Base-by-base conservation (phyloP, 306 rosid genomes). In the Pterocarpus santalinus region DNA sequence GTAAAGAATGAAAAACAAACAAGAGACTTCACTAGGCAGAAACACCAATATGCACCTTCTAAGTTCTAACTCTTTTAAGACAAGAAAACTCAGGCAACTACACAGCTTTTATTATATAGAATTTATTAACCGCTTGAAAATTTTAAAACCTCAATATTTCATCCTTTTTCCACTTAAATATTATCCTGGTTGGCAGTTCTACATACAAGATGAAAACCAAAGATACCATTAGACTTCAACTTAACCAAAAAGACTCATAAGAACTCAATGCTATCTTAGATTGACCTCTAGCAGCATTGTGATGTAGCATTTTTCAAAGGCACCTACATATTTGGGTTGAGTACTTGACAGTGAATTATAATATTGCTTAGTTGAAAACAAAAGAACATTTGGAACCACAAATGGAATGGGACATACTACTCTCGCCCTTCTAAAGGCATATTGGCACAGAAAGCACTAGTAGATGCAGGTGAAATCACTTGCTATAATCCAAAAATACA, bases 401-500 rank as follows among this genome's bases (percentile, higher is more conserved):
- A 46, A 36, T 51, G 36, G 49, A 44, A 63, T 47, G 22, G 72
- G 63, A 14, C 35, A 71, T 51, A 36, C 2, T 70, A 46, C 32
- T 55, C 78, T 49, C 3, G 28, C 53, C 65, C 32, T 38, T 51
- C 46, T 62, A 73, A 61, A 61, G 69, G 36, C 62, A 44, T 71
- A 62, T 33, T 41, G 82, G 75, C 17, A 60, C 28, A 36, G 35
- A 73, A 44, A 53, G 10, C 44, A 58, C 30, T 22, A 53, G 51
- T 34, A 66, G 53, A 76, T 47, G 67, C 68, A 57, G 52, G 56
- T 36, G 53, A 43, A 51, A 65, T 43, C 11, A 49, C 38, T 38
- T 46, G 41, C 72, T 69, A 28, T 72, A 46, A 33, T 49, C 60
- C 17, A 72, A 83, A 77, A 72, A 12, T 77, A 33, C 32, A 36